Percentiles rank a stretch among this genome's conserved stretches.
phyloP scores from a whole-genome alignment of 75 land plant genomes.

The Pinus tabuliformis region DNA sequence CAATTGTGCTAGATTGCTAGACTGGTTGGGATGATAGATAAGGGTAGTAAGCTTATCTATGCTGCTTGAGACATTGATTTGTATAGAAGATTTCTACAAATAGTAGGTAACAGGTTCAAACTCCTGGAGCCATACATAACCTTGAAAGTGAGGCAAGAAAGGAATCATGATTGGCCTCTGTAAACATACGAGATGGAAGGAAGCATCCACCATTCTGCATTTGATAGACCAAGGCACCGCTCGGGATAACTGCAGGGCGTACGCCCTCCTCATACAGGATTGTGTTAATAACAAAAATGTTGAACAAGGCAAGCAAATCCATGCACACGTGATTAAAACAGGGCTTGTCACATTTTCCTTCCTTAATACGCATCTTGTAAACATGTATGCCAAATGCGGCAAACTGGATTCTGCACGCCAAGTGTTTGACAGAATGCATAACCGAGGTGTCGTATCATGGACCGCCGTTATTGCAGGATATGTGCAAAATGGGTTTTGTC shows the following conservation, averaged over 20 bases:
- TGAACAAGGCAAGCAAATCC: background rate
- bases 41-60: too few species aligned
- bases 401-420: conserved; percentile 11
- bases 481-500: conserved; percentile 17
- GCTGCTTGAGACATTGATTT: too few species aligned
- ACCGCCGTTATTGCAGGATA: conserved; percentile 32
- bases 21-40: too few species aligned
- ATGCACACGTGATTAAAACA: background rate
- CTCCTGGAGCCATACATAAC: too few species aligned
- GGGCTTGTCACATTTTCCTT: background rate
- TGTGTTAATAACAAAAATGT: background rate
- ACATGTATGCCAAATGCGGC: conserved; percentile 6
- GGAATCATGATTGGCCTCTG: too few species aligned
- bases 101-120: too few species aligned
- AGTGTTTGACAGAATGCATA: conserved; percentile 30
- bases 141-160: too few species aligned
- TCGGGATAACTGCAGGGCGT: conserved; percentile 14
- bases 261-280: background rate
- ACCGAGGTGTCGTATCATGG: conserved; percentile 16
- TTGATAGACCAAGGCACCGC: too few species aligned
- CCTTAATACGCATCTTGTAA: conserved; percentile 2
- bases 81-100: too few species aligned
- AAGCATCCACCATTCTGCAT: too few species aligned
- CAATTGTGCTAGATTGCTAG: too few species aligned
- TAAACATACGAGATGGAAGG: too few species aligned